phyloP scores from a whole-genome alignment of 73 alveolate species.

The Tetrahymena thermophila region DNA sequence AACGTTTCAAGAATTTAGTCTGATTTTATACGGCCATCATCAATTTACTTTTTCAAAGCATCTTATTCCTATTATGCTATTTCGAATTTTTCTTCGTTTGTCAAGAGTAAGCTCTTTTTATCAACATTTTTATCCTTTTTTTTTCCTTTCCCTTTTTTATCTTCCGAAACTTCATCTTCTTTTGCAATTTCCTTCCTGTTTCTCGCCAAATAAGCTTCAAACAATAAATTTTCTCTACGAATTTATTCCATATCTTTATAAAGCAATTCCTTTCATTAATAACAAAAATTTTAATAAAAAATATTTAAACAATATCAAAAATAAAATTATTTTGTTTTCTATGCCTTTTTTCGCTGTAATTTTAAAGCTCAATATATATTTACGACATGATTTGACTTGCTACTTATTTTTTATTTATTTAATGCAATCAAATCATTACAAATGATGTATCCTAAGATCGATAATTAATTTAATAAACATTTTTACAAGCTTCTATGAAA shows the following conservation, averaged over 20 bases:
- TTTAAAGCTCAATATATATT: too few relatives aligned
- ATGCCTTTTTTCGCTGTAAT: too few relatives aligned
- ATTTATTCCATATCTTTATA: constrained; percentile 74
- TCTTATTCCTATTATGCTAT: constrained; percentile 76
- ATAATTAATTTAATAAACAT: too few relatives aligned
- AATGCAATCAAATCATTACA: background rate
- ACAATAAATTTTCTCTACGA: constrained; percentile 71
- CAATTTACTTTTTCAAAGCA: constrained; percentile 66
- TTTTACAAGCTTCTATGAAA: constrained; percentile 53
- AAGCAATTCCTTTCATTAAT: background rate
- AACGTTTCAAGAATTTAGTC: constrained; percentile 73
- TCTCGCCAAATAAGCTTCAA: constrained; percentile 65
- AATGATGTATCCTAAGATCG: background rate
- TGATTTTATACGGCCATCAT: constrained; percentile 78
- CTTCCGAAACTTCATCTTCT: constrained; percentile 54
- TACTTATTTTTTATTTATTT: too few relatives aligned
- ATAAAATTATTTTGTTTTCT: too few relatives aligned
- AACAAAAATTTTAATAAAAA: background rate
- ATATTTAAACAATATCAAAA: too few relatives aligned
- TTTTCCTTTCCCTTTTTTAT: constrained; percentile 45
- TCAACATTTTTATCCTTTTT: constrained; percentile 43
- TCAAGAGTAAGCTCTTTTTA: constrained; percentile 48
- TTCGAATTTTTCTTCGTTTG: constrained; percentile 78
- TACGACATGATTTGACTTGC: background rate
- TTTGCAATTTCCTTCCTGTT: constrained; percentile 48